A percentile compares a stretch with the other conserved stretches of the same genome.
These are phyloP conservation scores for Mortierella antarctica DNA, from an alignment of 192 early-diverging fungal genomes.

Conservation along the genomic window DNA sequence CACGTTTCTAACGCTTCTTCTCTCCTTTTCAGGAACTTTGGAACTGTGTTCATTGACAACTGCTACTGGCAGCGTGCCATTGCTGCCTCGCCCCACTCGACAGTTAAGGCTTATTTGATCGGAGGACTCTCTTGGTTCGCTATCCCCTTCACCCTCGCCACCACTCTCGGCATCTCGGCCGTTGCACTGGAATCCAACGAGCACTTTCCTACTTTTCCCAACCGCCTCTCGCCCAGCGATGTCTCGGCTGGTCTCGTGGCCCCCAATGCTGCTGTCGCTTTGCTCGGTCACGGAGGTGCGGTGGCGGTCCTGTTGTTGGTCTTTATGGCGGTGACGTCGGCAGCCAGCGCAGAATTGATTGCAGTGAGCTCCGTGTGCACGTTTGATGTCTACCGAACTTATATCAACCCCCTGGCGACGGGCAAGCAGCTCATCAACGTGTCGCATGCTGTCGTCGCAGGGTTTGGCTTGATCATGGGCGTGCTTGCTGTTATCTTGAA, in stretches of 20 bases:
- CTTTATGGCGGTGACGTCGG: slow-evolving; percentile 83
- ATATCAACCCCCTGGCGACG: slow-evolving; percentile 74
- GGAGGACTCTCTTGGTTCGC: slow-evolving; percentile 85
- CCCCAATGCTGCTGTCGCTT: slow-evolving; percentile 71
- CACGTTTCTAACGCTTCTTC: no score
- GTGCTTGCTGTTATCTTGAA: slow-evolving; percentile 70
- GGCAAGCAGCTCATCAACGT: slow-evolving; percentile 68
- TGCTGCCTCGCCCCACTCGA: slow-evolving; percentile 71
- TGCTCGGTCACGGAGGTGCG: slow-evolving; percentile 72
- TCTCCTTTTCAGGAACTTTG: slow-evolving; percentile 62
- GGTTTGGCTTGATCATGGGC: slow-evolving; percentile 79
- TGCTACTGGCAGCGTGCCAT: slow-evolving; percentile 83
- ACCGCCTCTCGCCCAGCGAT: slow-evolving; percentile 60
- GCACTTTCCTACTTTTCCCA: slow-evolving; percentile 65
- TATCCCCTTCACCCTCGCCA: slow-evolving; percentile 79
- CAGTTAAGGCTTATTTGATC: slow-evolving; percentile 76
- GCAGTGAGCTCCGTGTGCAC: slow-evolving; percentile 80
- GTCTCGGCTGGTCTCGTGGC: slow-evolving; percentile 76
- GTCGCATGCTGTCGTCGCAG: slow-evolving; percentile 62
- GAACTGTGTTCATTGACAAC: slow-evolving; percentile 80
- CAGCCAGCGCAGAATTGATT: slow-evolving; percentile 79
- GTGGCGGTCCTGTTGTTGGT: slow-evolving; percentile 73
- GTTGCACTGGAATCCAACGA: slow-evolving; percentile 69
- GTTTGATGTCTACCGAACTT: slow-evolving; percentile 78
- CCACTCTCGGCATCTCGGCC: slow-evolving; percentile 75